These are phyloP conservation scores for Toxicodendron radicans DNA, from an alignment of 345 rosid species.

Conservation along the genomic window DNA sequence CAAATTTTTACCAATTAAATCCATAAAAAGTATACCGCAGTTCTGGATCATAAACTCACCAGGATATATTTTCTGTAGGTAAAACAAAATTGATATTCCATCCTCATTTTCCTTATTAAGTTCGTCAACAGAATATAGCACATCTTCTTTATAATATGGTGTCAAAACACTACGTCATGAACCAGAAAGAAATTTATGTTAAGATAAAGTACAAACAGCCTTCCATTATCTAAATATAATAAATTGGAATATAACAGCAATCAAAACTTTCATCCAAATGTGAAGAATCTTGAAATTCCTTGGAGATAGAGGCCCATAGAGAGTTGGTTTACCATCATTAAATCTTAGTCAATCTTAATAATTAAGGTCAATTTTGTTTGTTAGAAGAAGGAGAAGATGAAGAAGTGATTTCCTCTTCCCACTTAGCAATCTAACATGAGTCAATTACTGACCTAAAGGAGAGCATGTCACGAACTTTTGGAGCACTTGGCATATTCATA, in stretches of 20 bases:
- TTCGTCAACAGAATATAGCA: constrained; percentile 82
- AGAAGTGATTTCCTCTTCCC: neutral
- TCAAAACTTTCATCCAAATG: neutral
- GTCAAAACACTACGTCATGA: constrained; percentile 72
- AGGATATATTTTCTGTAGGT: constrained; percentile 85
- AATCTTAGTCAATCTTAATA: neutral
- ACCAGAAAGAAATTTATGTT: constrained; percentile 29
- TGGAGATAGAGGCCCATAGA: too few relatives aligned
- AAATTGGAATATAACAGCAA: neutral
- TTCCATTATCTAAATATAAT: neutral
- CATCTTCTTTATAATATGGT: constrained; percentile 83
- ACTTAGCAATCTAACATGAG: neutral
- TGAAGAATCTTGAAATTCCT: too few relatives aligned
- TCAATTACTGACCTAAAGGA: constrained; percentile 66
- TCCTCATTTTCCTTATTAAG: constrained; percentile 87
- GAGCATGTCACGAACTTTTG: constrained; percentile 84
- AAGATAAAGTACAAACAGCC: constrained; percentile 15
- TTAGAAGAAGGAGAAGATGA: neutral
- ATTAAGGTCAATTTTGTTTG: neutral
- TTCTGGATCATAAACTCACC: constrained; percentile 49
- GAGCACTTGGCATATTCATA: constrained; percentile 94
- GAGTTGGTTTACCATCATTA: neutral
- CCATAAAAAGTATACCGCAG: constrained; percentile 13
- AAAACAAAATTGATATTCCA: constrained; percentile 77
- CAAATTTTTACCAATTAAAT: constrained; percentile 17